These are phyloP conservation scores for Anisodus tanguticus DNA, from an alignment of 257 asterid species.

Conservation along the genomic window DNA sequence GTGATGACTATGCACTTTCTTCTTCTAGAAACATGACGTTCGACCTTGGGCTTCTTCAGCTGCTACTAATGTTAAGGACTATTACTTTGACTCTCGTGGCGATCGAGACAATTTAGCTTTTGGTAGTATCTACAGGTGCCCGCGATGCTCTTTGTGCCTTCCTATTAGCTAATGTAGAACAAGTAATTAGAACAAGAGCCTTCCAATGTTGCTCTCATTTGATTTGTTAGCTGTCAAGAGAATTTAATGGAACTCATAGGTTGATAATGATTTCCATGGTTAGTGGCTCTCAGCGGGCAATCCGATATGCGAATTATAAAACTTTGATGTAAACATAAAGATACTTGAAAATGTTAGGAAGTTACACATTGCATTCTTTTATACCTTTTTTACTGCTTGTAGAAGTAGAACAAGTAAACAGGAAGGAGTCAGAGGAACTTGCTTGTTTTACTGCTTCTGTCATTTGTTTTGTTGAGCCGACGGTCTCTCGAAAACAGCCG, in stretches of 20 bases:
- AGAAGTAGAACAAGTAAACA: slow-evolving; percentile 13
- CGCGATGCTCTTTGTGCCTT: no score
- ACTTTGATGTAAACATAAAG: not conserved
- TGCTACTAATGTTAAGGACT: slow-evolving; percentile 53
- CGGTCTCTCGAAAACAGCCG: no score
- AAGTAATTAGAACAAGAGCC: no score
- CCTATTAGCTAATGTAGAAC: no score
- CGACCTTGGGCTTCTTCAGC: slow-evolving; percentile 65
- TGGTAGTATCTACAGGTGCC: slow-evolving; percentile 78
- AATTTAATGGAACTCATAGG: not conserved
- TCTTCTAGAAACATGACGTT: slow-evolving; percentile 66
- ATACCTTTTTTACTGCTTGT: not conserved
- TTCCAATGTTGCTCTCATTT: no score
- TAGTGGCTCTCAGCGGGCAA: not conserved
- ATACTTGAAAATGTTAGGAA: not conserved
- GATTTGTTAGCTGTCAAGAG: not conserved
- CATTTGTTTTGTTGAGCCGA: no score
- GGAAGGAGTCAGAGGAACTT: not conserved
- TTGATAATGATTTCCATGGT: not conserved
- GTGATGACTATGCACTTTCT: slow-evolving; percentile 48
- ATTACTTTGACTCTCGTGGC: slow-evolving; percentile 90
- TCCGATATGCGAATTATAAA: not conserved
- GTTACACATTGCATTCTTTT: not conserved
- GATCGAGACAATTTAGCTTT: slow-evolving; percentile 88
- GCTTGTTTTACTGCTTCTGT: not conserved